phyloP scores from a whole-genome alignment of 2,329 filamentous ascomycete species.

The Apiospora koreana region DNA sequence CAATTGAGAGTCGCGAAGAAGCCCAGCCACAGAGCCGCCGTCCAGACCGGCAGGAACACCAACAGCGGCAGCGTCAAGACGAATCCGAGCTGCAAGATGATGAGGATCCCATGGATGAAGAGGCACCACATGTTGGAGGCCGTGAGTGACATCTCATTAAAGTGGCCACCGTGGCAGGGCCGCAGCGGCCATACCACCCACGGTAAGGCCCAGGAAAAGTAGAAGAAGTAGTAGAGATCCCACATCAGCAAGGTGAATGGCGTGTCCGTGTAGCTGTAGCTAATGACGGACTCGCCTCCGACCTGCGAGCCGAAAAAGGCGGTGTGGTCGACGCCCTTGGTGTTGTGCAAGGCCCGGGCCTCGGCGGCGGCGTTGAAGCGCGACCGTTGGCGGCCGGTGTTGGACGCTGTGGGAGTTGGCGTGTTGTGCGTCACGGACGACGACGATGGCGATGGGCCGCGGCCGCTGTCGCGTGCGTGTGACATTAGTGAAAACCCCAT shows the following conservation, averaged over 20 bases:
- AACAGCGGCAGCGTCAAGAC: conserved; percentile 57
- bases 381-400: conserved; percentile 2
- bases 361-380: not conserved
- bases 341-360: not conserved
- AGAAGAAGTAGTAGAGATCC: conserved; percentile 58
- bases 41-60: conserved; percentile 51
- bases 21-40: conserved; percentile 38
- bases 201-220: conserved; percentile 57
- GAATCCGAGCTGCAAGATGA: conserved; percentile 61
- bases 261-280: conserved; percentile 61
- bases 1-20: conserved; percentile 53
- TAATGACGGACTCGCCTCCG: conserved; percentile 57
- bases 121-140: conserved; percentile 58
- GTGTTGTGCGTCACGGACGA: not conserved
- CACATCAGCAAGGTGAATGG: conserved; percentile 52
- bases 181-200: conserved; percentile 61
- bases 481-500: not conserved
- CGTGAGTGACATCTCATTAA: conserved; percentile 67
- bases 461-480: not conserved
- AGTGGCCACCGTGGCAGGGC: conserved; percentile 52
- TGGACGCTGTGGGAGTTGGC: not conserved
- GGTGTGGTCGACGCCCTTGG: conserved; percentile 31
- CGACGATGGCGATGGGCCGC: not conserved
- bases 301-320: conserved; percentile 61
- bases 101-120: conserved; percentile 57